Conservation (phyloP, 768 basidiomycete species). For the Trametes gibbosa region DNA sequence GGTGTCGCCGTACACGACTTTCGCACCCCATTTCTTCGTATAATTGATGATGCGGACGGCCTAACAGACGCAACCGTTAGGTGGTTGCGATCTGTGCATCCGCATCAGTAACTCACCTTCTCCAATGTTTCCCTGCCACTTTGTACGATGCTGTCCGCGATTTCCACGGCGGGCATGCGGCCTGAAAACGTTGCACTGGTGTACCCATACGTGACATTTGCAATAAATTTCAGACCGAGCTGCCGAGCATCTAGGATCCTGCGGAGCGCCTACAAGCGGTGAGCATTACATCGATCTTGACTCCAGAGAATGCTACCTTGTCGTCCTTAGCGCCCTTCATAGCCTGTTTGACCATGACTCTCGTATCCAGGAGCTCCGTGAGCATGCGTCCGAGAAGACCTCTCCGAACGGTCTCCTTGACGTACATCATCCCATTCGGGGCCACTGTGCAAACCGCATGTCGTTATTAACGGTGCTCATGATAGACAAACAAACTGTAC, state of each 20-base stretch:
- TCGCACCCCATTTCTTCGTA: slow-evolving; percentile 82
- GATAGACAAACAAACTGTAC: slow-evolving; percentile 38
- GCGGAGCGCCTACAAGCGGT: slow-evolving; percentile 54
- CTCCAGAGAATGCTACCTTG: slow-evolving; percentile 51
- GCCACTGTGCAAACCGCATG: slow-evolving; percentile 54
- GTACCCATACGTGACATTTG: slow-evolving; percentile 95
- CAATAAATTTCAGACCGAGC: slow-evolving; percentile 89
- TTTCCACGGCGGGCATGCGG: slow-evolving; percentile 97
- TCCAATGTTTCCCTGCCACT: slow-evolving; percentile 94
- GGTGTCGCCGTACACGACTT: slow-evolving; percentile 94
- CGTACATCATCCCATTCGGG: slow-evolving; percentile 94
- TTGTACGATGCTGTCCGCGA: slow-evolving; percentile 97
- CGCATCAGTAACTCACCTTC: slow-evolving; percentile 52
- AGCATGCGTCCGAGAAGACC: slow-evolving; percentile 91
- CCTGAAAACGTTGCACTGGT: slow-evolving; percentile 94
- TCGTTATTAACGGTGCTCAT: background rate
- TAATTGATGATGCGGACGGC: slow-evolving; percentile 78
- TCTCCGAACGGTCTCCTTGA: slow-evolving; percentile 78
- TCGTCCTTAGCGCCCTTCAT: slow-evolving; percentile 81
- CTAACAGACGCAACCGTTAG: slow-evolving; percentile 37
- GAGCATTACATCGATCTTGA: background rate
- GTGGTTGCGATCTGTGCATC: background rate
- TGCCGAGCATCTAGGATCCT: slow-evolving; percentile 88
- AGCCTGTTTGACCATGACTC: slow-evolving; percentile 97
- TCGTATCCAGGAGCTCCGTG: slow-evolving; percentile 85